Conservation (phyloP, 1,284 basidiomycete species). For the Ceratobasidium sp. region DNA sequence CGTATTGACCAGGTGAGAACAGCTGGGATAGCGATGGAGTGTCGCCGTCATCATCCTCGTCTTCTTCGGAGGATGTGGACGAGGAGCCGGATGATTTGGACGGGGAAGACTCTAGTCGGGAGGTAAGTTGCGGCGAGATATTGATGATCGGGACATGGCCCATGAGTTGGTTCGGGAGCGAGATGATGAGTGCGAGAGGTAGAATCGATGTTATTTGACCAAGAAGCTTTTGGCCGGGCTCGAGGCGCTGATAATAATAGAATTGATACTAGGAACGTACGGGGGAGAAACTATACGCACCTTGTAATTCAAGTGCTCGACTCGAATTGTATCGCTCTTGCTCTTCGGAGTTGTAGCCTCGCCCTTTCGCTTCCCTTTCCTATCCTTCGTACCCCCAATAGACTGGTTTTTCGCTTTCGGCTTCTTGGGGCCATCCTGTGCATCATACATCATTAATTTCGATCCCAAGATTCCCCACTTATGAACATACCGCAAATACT, state of each 20-base stretch:
- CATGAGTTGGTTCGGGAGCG: slow-evolving; percentile 94
- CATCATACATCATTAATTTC: neutral
- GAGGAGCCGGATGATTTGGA: slow-evolving; percentile 57
- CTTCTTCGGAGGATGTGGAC: slow-evolving; percentile 58
- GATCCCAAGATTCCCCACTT: neutral
- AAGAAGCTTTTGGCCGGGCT: slow-evolving; percentile 81
- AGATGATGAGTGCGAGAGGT: slow-evolving; percentile 91
- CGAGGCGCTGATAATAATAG: slow-evolving; percentile 71
- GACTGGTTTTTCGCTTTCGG: slow-evolving; percentile 4
- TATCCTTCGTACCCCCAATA: slow-evolving; percentile 61
- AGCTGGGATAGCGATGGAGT: slow-evolving; percentile 80
- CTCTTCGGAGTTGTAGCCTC: neutral
- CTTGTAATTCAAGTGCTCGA: slow-evolving; percentile 97
- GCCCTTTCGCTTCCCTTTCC: slow-evolving; percentile 27
- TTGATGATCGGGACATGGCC: slow-evolving; percentile 97
- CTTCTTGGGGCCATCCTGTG: slow-evolving; percentile 15
- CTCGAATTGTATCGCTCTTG: slow-evolving; percentile 70
- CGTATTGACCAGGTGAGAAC: slow-evolving; percentile 87
- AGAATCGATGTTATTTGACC: slow-evolving; percentile 89
- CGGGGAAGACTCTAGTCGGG: slow-evolving; percentile 60
- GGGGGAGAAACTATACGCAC: slow-evolving; percentile 58
- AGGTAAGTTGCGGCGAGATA: slow-evolving; percentile 87
- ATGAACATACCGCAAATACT: slow-evolving; percentile 21
- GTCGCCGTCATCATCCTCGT: slow-evolving; percentile 60
- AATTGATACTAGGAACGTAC: too few species aligned